Evolutionary conservation across 139 green algal species (phyloP).

Genomic region (Astrephomene gubernaculifera): DNA sequence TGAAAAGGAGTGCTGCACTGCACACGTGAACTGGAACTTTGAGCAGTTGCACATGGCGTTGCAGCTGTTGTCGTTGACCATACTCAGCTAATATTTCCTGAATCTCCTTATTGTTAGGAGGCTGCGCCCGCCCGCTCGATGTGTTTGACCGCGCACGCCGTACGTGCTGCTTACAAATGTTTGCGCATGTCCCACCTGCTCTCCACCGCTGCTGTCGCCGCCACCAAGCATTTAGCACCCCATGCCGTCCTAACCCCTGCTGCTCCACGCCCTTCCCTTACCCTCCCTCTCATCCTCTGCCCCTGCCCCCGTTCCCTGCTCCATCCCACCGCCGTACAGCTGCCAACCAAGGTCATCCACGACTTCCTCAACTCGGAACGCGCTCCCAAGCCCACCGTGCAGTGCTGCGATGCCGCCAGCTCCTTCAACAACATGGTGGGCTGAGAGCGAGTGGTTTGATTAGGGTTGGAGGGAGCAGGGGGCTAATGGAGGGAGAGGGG

Average conservation of each 20-base stretch:
- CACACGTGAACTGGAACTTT: background rate
- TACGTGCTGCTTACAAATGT: no score
- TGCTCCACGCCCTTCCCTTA: background rate
- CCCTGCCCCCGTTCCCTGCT: background rate
- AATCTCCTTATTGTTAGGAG: background rate
- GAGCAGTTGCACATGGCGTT: background rate
- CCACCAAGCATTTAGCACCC: background rate
- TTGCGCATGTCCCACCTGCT: no score
- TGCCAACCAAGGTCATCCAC: background rate
- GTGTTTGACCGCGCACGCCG: background rate
- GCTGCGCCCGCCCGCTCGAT: background rate
- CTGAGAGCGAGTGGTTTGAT: background rate
- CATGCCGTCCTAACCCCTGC: background rate
- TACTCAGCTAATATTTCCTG: background rate
- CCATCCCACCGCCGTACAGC: background rate
- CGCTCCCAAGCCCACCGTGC: background rate
- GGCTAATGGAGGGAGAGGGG: no score
- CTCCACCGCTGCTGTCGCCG: no score
- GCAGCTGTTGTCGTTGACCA: background rate
- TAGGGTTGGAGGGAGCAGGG: no score
- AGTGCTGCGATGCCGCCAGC: background rate
- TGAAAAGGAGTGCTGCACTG: background rate
- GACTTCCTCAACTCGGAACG: background rate
- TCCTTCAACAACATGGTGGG: conserved; percentile 26
- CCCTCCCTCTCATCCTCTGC: background rate